Evolutionary conservation across 495 filamentous ascomycete species (phyloP).

Genomic region (Podospora bellae-mahoneyi): DNA sequence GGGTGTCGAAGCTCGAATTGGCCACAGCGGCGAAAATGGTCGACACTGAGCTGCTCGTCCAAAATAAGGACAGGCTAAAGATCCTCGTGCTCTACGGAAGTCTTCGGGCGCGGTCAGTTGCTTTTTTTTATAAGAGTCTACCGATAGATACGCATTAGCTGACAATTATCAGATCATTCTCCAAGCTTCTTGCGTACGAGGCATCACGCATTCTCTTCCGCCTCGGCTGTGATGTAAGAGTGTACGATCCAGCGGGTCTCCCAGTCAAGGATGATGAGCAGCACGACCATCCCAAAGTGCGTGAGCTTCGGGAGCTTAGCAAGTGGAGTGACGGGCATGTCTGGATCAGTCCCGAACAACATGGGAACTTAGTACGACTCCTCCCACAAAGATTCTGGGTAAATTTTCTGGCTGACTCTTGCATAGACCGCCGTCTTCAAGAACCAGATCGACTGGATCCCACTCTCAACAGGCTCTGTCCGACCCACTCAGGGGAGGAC

Average conservation of each 20-base stretch:
- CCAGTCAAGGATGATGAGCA: constrained; percentile 63
- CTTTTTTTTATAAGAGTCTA: neutral
- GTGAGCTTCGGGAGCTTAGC: constrained; percentile 61
- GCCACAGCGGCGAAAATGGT: constrained; percentile 50
- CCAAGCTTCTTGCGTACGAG: constrained; percentile 59
- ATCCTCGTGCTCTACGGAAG: constrained; percentile 65
- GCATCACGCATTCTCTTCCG: constrained; percentile 60
- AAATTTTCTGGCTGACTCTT: neutral
- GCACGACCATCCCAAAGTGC: constrained; percentile 58
- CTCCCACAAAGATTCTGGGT: neutral
- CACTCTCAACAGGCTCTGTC: constrained; percentile 58
- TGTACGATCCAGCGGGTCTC: constrained; percentile 59
- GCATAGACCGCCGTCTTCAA: constrained; percentile 65
- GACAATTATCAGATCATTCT: constrained; percentile 51
- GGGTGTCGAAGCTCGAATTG: constrained; percentile 57
- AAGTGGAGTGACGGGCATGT: constrained; percentile 68
- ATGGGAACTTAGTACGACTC: constrained; percentile 58
- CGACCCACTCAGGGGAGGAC: constrained; percentile 69
- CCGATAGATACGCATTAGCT: neutral
- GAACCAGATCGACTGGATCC: constrained; percentile 76
- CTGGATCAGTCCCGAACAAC: constrained; percentile 68
- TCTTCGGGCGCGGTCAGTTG: constrained; percentile 45
- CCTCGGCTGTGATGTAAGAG: constrained; percentile 64
- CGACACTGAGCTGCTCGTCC: constrained; percentile 44
- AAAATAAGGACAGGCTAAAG: constrained; percentile 49